Conservation (phyloP, 169 alveolate genomes). For the Plasmodium falciparum region DNA sequence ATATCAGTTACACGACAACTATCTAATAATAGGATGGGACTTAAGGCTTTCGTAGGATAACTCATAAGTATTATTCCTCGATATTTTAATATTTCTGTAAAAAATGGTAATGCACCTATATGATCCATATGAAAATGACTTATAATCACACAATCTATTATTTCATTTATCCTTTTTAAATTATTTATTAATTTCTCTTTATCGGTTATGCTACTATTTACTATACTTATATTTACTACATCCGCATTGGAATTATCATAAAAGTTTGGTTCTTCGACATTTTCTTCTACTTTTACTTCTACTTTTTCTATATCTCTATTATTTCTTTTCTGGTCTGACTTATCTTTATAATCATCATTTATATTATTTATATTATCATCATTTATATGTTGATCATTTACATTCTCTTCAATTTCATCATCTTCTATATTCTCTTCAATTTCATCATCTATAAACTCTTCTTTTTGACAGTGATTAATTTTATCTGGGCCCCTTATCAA, state of each 20-base stretch:
- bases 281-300: not conserved
- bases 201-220: constrained; percentile 50
- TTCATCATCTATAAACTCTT: not conserved
- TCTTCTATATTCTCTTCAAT: not conserved
- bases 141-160: constrained; percentile 94
- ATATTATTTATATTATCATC: not conserved
- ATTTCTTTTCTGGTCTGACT: not conserved
- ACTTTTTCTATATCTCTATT: not conserved
- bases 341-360: not conserved
- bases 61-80: constrained; percentile 96
- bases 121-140: constrained; percentile 99
- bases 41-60: constrained; percentile 97
- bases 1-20: constrained; percentile 93
- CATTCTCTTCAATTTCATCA: constrained; percentile 39
- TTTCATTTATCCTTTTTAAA: constrained; percentile 73
- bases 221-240: constrained; percentile 44
- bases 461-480: not conserved
- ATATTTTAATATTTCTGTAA: constrained; percentile 94
- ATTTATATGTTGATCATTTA: constrained; percentile 39
- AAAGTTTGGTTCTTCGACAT: constrained; percentile 6
- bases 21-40: constrained; percentile 97
- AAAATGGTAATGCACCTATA: constrained; percentile 99
- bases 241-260: constrained; percentile 38
- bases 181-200: constrained; percentile 59
- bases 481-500: constrained; percentile 53